phyloP scores from a whole-genome alignment of 352 stramenopile genomes.

The Phytopythium litorale region DNA sequence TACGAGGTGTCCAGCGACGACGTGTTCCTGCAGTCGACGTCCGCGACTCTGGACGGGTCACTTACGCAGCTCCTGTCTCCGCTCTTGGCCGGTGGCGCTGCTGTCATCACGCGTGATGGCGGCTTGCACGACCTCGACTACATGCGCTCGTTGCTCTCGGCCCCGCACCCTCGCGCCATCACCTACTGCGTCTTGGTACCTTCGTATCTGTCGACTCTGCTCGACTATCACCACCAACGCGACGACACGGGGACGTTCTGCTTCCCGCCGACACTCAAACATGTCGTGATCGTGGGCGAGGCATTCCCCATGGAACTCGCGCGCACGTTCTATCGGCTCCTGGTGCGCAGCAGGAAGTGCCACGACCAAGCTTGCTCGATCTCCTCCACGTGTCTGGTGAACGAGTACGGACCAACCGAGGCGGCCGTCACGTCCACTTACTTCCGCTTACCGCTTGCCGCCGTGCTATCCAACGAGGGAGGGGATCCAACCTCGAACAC shows the following conservation, averaged over 20 bases:
- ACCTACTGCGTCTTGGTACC: constrained; percentile 56
- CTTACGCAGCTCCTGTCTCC: constrained; percentile 58
- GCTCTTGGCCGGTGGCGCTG: constrained; percentile 32
- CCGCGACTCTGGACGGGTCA: constrained; percentile 50
- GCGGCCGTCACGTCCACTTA: constrained; percentile 48
- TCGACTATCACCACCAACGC: constrained; percentile 30
- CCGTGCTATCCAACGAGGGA: not conserved
- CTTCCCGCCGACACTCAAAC: constrained; percentile 29
- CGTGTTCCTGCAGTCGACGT: constrained; percentile 63
- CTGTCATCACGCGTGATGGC: constrained; percentile 37
- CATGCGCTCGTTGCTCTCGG: constrained; percentile 16
- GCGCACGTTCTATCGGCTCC: constrained; percentile 38
- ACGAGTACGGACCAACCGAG: constrained; percentile 55
- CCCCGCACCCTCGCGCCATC: constrained; percentile 13
- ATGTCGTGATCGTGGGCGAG: constrained; percentile 43
- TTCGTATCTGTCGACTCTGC: constrained; percentile 50
- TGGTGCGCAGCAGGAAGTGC: not conserved
- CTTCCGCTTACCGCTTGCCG: constrained; percentile 15
- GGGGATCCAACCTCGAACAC: not conserved
- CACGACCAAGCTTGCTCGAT: not conserved
- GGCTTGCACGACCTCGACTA: constrained; percentile 51
- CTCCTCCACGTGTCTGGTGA: constrained; percentile 30
- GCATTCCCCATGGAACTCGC: constrained; percentile 42
- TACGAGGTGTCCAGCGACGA: constrained; percentile 51
- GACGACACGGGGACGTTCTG: not conserved